Conservation (phyloP, 2,329 filamentous ascomycete species). For the Peltaster fructicola region DNA sequence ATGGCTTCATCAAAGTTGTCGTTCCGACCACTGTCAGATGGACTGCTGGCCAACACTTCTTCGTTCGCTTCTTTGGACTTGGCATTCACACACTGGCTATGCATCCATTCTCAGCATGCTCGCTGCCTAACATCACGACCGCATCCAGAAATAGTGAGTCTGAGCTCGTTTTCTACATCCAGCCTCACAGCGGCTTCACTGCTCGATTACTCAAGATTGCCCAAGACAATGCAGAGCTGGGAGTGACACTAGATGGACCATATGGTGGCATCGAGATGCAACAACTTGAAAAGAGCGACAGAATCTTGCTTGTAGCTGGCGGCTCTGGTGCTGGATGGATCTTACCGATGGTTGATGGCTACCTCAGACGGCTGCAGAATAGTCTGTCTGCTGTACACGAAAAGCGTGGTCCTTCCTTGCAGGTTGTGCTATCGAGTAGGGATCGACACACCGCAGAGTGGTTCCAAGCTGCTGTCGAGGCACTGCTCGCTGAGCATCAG, state of each 20-base stretch:
- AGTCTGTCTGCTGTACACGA: conserved; percentile 1
- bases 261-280: conserved; percentile 34
- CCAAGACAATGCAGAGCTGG: conserved; percentile 23
- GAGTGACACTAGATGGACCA: conserved; percentile 33
- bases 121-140: conserved; percentile 19
- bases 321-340: conserved; percentile 39
- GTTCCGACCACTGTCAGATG: conserved; percentile 30
- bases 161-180: conserved; percentile 37
- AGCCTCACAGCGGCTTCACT: conserved; percentile 33
- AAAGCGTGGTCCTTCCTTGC: conserved; percentile 3
- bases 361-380: conserved; percentile 7
- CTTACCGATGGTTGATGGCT: conserved; percentile 30
- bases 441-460: conserved; percentile 19
- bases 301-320: conserved; percentile 33
- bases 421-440: conserved; percentile 19
- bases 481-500: too few species aligned
- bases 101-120: conserved; percentile 40
- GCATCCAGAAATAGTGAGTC: conserved; percentile 9
- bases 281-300: conserved; percentile 24
- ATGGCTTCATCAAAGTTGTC: conserved; percentile 25
- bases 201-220: conserved; percentile 25
- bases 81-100: conserved; percentile 28
- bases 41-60: conserved; percentile 37
- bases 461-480: conserved; percentile 20
- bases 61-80: conserved; percentile 33